Conservation (phyloP, 2,329 filamentous ascomycete species). For the Alternaria gaisen region DNA sequence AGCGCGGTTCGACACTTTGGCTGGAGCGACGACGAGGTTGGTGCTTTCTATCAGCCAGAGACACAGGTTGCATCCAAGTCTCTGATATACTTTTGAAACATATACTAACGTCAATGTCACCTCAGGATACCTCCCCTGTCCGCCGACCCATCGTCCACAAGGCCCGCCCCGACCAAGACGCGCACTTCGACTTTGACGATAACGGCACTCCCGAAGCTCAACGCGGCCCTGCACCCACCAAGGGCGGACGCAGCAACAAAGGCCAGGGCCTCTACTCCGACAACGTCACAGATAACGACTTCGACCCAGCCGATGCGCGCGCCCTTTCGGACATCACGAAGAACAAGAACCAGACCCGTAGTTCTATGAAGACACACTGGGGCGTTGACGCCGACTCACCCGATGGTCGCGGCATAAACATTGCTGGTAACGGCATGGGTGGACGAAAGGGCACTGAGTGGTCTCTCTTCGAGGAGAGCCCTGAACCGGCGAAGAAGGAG, state of each 20-base stretch:
- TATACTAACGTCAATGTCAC: conserved; percentile 29
- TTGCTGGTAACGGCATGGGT: conserved; percentile 54
- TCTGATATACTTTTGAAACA: conserved; percentile 1
- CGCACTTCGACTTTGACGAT: conserved; percentile 86
- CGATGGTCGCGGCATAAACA: conserved; percentile 46
- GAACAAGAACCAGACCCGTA: conserved; percentile 67
- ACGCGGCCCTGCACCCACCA: conserved; percentile 48
- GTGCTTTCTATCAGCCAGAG: conserved; percentile 34
- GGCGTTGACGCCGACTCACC: conserved; percentile 42
- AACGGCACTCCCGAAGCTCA: conserved; percentile 69
- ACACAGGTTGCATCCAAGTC: conserved; percentile 20
- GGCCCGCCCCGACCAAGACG: conserved; percentile 79
- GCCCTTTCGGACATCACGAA: conserved; percentile 75
- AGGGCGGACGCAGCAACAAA: conserved; percentile 68
- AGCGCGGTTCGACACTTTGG: conserved; percentile 78
- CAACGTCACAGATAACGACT: conserved; percentile 67
- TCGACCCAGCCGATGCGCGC: conserved; percentile 49
- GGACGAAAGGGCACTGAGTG: conserved; percentile 52
- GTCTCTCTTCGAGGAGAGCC: conserved; percentile 48
- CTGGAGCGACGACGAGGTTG: conserved; percentile 75
- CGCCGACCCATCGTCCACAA: conserved; percentile 68
- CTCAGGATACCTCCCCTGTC: conserved; percentile 66
- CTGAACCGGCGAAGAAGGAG: conserved; percentile 43
- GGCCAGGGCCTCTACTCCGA: conserved; percentile 80
- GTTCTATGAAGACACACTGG: conserved; percentile 60